Conservation (phyloP, 2,329 filamentous ascomycete genomes). For the Aspergillus sp. region DNA sequence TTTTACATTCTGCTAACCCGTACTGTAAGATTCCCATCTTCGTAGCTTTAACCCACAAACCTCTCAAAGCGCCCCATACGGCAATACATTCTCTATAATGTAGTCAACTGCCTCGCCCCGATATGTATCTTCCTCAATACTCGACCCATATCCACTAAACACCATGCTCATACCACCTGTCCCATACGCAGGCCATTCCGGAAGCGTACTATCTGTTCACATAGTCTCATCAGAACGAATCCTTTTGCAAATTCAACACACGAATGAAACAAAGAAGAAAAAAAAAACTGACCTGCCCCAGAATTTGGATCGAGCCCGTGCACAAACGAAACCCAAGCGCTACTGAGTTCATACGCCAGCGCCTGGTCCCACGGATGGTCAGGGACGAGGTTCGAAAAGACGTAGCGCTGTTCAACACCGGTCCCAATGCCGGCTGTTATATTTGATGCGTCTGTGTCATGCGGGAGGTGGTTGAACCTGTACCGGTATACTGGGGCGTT, state of each 20-base stretch:
- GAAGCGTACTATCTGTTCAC: neutral
- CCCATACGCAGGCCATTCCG: neutral
- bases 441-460: neutral
- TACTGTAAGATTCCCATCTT: neutral
- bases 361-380: neutral
- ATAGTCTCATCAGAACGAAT: neutral
- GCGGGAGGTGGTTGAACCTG: neutral
- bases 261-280: neutral
- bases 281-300: neutral
- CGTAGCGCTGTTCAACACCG: slow-evolving; percentile 32
- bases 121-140: neutral
- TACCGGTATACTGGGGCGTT: neutral
- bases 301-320: neutral
- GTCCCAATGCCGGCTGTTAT: neutral
- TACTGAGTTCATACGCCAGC: neutral
- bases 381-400: neutral
- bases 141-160: slow-evolving; percentile 2
- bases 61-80: neutral
- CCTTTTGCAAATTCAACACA: neutral
- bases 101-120: neutral
- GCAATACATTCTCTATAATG: neutral
- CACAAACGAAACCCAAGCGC: neutral
- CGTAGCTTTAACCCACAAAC: neutral
- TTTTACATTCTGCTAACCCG: neutral
- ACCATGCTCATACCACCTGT: neutral